Evolutionary conservation across 2,329 filamentous ascomycete species (phyloP).

Genomic region (Pseudopyrenochaeta lycopersici): DNA sequence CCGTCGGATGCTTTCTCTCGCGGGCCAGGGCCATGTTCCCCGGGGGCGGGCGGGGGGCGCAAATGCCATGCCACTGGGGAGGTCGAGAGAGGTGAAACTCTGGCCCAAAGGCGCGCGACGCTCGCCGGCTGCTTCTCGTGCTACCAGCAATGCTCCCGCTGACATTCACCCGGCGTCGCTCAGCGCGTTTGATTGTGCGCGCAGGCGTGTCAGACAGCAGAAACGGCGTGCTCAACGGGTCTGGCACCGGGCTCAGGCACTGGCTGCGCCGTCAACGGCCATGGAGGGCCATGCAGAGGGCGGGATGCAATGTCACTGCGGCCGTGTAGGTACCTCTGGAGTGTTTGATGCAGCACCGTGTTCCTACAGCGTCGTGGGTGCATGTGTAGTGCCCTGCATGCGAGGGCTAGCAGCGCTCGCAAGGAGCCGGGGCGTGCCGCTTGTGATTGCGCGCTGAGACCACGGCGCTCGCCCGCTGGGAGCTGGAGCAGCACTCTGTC

Average conservation of each 20-base stretch:
- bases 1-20: conserved; percentile 17
- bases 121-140: too few relatives aligned
- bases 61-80: not conserved
- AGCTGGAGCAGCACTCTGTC: too few relatives aligned
- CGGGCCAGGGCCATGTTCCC: conserved; percentile 23
- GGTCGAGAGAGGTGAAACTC: too few relatives aligned
- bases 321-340: not conserved
- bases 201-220: not conserved
- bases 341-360: not conserved
- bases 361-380: conserved; percentile 9
- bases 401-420: conserved; percentile 8
- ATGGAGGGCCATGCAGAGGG: too few relatives aligned
- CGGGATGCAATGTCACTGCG: not conserved
- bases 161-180: too few relatives aligned
- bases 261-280: too few relatives aligned
- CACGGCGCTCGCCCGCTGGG: not conserved
- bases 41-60: conserved; percentile 8
- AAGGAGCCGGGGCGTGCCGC: conserved; percentile 12
- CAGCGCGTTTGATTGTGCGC: not conserved
- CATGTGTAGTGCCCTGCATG: conserved; percentile 7
- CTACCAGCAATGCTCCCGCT: too few relatives aligned
- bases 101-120: too few relatives aligned
- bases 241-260: too few relatives aligned
- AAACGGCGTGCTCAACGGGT: too few relatives aligned
- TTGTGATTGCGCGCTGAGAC: conserved; percentile 11